Base-by-base conservation (phyloP, 2,329 filamentous ascomycete species). In the Aspergillus uvarum region DNA sequence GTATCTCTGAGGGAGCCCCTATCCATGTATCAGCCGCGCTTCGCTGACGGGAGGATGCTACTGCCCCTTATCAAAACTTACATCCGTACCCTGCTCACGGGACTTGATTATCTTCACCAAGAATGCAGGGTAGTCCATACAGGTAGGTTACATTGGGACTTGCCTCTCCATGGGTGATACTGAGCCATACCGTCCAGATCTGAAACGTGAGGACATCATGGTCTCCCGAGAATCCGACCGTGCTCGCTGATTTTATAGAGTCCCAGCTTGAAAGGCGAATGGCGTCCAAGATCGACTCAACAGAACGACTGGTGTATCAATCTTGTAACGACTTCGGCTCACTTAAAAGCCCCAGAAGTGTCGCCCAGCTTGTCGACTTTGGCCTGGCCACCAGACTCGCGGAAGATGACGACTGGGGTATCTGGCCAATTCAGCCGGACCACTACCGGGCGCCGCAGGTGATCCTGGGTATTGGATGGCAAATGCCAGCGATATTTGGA, bases 201-300 rank as follows among this genome's bases (percentile, higher is more conserved):
- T 81, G 56, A 81, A 80, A 58, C 73, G 78, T 11, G 74, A 79
- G 53, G 80, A 80, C 48, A 77, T 80, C 51, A 73, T 80, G 61
- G 66, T 77, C 59, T 68, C 67, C 75, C 5, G 70, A 74, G 51
- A 66, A 74, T 60, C 65, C 66, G 59, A 61, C 66, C 12, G 64
- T 72, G 32, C 69, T 77, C 60, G 62, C 71, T 63, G 64, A 72
- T 59, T 74, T 77, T 63, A 67, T 73, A 8, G 59, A 72, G 61
- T 63, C 59, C 57, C 65, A 73, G 57, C 70, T 75, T 62, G 59
- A 67, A 59, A 70, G 67, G 4, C 72, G 68, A 5, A 72, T 73
- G 58, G 68, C 70, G 59, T 74, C 67, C 52, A 77, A 77, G 58
- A 65, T 69, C 59, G 69, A 76, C 59, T 66, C 68, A 10, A 56